Conservation (phyloP, 108 stramenopile genomes). For the Conticribra weissflogii region DNA sequence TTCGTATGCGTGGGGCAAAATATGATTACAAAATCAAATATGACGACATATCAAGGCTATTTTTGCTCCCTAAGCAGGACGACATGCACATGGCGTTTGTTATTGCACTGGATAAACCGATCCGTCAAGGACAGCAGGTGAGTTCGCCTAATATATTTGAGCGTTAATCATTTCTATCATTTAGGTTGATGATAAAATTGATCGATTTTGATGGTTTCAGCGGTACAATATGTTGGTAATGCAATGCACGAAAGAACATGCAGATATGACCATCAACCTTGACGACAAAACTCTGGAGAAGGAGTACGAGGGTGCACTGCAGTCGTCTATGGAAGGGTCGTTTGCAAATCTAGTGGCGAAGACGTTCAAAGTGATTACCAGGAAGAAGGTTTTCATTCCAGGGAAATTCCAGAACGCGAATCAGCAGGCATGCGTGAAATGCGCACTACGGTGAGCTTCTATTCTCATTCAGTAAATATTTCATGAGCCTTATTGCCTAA, state of each 20-base stretch:
- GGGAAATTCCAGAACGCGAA: constrained; percentile 91
- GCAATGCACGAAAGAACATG: constrained; percentile 85
- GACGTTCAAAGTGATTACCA: constrained; percentile 96
- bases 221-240: constrained; percentile 97
- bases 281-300: constrained; percentile 91
- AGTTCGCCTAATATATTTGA: background rate
- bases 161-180: too few relatives aligned
- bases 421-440: constrained; percentile 88
- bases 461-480: background rate
- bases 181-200: too few relatives aligned
- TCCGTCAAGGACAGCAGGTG: constrained; percentile 97
- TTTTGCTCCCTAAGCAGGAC: constrained; percentile 94
- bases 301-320: constrained; percentile 88
- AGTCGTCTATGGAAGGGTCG: constrained; percentile 90
- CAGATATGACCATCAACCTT: constrained; percentile 88
- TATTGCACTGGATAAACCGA: constrained; percentile 95
- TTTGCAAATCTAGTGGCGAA: constrained; percentile 97
- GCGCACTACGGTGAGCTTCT: constrained; percentile 68
- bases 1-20: constrained; percentile 91
- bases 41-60: constrained; percentile 94
- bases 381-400: constrained; percentile 97
- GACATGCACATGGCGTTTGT: constrained; percentile 95
- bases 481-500: background rate
- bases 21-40: constrained; percentile 99
- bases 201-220: constrained; percentile 1